A percentile compares a stretch with the other conserved stretches of the same genome.
Conservation (phyloP, 1,139 yeast species). For the Saccharomycopsis crataegensis region DNA sequence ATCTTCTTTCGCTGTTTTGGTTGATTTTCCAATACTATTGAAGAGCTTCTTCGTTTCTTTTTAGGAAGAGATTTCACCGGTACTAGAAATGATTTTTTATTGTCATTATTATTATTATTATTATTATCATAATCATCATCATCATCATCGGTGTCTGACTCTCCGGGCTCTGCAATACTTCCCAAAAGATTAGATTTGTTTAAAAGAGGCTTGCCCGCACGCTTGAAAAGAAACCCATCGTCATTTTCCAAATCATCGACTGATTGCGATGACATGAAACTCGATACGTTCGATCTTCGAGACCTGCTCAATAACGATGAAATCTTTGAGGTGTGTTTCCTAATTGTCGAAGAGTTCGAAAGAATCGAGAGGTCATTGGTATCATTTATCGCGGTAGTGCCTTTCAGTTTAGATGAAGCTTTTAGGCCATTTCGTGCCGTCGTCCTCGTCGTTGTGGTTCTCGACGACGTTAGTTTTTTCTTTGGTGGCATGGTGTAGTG, state of each 20-base stretch:
- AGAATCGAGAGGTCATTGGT: not conserved
- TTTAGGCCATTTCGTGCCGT: not conserved
- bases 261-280: not conserved
- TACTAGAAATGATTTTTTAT: not conserved
- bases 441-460: not conserved
- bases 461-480: not conserved
- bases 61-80: not conserved
- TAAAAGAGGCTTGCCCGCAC: not conserved
- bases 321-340: not conserved
- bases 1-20: not conserved
- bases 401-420: not conserved
- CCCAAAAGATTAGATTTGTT: slow-evolving; percentile 4
- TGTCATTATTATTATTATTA: not conserved
- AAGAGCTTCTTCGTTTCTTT: not conserved
- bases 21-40: not conserved
- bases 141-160: not conserved
- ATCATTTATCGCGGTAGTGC: not conserved
- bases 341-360: not conserved
- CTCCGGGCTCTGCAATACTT: not conserved
- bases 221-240: slow-evolving; percentile 4
- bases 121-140: no score
- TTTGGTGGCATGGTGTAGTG: not conserved
- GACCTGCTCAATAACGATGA: not conserved
- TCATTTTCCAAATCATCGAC: not conserved
- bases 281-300: not conserved